These are phyloP conservation scores for Russula foetens DNA, from an alignment of 768 basidiomycete species.

Conservation along the genomic window DNA sequence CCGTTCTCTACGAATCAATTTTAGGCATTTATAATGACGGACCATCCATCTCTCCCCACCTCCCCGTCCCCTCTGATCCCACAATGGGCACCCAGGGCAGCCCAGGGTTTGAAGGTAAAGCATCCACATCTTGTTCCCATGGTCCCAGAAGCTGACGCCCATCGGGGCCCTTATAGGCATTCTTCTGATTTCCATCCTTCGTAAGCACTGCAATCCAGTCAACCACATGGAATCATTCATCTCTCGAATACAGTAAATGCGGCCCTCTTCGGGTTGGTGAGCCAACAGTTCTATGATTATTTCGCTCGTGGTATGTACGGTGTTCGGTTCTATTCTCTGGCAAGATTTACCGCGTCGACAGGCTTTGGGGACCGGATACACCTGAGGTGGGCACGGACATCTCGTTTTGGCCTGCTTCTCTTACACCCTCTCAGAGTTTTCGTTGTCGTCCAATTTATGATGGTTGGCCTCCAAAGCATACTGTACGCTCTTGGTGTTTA, in stretches of 20 bases:
- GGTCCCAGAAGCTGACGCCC: background rate
- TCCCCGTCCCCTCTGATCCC: background rate
- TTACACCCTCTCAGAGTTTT: background rate
- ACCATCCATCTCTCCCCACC: background rate
- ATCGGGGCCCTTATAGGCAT: background rate
- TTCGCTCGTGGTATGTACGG: background rate
- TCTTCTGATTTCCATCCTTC: background rate
- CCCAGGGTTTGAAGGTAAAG: background rate
- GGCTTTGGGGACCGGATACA: background rate
- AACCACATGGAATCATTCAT: background rate
- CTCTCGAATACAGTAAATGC: background rate
- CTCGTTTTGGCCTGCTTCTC: background rate
- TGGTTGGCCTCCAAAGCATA: background rate
- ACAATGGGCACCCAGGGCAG: background rate
- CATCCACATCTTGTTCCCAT: background rate
- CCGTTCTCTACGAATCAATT: too few relatives aligned
- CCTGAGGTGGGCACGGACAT: background rate
- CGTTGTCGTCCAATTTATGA: background rate
- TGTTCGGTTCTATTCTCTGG: background rate
- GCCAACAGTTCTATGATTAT: background rate
- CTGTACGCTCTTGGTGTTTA: background rate
- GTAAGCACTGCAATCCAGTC: background rate
- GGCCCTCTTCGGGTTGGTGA: background rate
- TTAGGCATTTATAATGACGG: too few relatives aligned
- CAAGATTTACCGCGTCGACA: background rate